A percentile compares a stretch with the other conserved stretches of the same genome.
Evolutionary conservation across 495 filamentous ascomycete species (phyloP).

Genomic region (Penicillium cataractarum): DNA sequence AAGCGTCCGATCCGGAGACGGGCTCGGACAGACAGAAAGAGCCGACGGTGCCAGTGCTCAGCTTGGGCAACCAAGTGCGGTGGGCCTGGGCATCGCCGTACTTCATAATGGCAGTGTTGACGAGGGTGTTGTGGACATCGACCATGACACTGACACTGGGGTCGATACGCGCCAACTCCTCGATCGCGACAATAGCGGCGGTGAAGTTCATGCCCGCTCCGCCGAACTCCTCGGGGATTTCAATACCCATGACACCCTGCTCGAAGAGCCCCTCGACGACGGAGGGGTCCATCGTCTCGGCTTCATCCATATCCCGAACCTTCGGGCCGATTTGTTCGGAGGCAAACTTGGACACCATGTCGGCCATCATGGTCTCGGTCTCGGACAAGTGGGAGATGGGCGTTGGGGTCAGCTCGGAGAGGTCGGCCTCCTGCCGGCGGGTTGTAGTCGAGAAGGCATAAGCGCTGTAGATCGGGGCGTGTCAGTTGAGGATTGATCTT

Average conservation of each 20-base stretch:
- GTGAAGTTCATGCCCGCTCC: conserved; percentile 99
- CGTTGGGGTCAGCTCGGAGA: conserved; percentile 77
- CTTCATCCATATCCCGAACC: conserved; percentile 97
- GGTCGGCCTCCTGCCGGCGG: conserved; percentile 60
- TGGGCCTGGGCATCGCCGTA: conserved; percentile 76
- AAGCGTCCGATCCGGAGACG: conserved; percentile 90
- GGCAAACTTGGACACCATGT: conserved; percentile 89
- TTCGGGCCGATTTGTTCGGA: conserved; percentile 86
- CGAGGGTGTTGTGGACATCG: conserved; percentile 97
- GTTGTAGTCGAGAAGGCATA: conserved; percentile 74
- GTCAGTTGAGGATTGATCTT: conserved; percentile 21
- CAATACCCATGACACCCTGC: conserved; percentile 95
- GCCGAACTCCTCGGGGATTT: conserved; percentile 96
- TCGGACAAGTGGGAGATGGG: conserved; percentile 94
- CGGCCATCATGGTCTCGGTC: conserved; percentile 84
- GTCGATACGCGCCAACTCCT: conserved; percentile 93
- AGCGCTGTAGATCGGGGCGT: conserved; percentile 43
- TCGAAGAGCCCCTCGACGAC: conserved; percentile 94
- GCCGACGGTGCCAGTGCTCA: conserved; percentile 89
- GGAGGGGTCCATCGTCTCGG: conserved; percentile 86
- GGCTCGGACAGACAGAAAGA: conserved; percentile 98
- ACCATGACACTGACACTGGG: conserved; percentile 92
- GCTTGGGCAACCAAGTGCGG: conserved; percentile 81
- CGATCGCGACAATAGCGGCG: conserved; percentile 90
- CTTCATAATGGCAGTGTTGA: conserved; percentile 90